phyloP scores from a whole-genome alignment of 305 asterid species.

The Salvia sclarea region DNA sequence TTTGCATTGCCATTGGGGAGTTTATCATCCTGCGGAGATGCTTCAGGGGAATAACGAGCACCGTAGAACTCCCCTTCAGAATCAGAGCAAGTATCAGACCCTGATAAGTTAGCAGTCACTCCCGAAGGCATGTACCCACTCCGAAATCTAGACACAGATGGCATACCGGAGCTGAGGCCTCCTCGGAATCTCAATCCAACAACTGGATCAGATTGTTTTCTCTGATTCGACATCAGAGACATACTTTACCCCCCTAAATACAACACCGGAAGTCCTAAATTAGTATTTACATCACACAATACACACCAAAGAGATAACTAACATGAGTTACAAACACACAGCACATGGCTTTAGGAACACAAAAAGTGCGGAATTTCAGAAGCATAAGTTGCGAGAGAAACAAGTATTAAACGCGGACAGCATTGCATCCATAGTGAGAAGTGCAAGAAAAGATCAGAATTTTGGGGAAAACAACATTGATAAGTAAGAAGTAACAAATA shows the following conservation, averaged over 20 bases:
- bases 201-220: slow-evolving; percentile 44
- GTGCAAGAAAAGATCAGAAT: slow-evolving; percentile 18
- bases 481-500: slow-evolving; percentile 8
- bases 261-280: slow-evolving; percentile 24
- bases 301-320: neutral
- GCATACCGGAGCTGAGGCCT: slow-evolving; percentile 46
- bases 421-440: slow-evolving; percentile 1
- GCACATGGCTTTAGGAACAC: neutral
- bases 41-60: slow-evolving; percentile 60
- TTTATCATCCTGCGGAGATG: slow-evolving; percentile 87
- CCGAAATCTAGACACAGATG: slow-evolving; percentile 53
- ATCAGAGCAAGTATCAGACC: slow-evolving; percentile 67
- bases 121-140: slow-evolving; percentile 68
- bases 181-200: slow-evolving; percentile 47
- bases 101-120: slow-evolving; percentile 40
- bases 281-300: neutral
- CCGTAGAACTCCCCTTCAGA: slow-evolving; percentile 68
- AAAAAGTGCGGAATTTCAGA: neutral
- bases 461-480: slow-evolving; percentile 1
- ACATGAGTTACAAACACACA: neutral
- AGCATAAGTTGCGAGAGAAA: slow-evolving; percentile 6
- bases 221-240: slow-evolving; percentile 47
- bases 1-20: slow-evolving; percentile 40
- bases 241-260: slow-evolving; percentile 25
- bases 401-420: neutral